Percentiles rank a stretch among this genome's conserved stretches.
phyloP scores from a whole-genome alignment of 306 rosid species.

The Medicago lupulina region DNA sequence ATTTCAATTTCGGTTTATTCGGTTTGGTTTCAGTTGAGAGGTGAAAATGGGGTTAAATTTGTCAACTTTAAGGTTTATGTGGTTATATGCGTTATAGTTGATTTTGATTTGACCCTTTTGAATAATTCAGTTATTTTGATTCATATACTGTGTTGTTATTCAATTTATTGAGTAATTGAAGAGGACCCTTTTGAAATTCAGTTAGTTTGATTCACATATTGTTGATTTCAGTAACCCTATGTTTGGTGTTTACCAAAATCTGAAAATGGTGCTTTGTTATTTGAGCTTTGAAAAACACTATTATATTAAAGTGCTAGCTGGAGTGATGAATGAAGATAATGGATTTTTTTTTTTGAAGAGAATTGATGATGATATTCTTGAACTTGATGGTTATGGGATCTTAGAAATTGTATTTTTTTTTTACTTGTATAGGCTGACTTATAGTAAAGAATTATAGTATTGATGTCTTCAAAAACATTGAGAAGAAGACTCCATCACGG shows the following conservation, averaged over 20 bases:
- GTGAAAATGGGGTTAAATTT: slow-evolving; percentile 10
- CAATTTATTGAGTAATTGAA: slow-evolving; percentile 8
- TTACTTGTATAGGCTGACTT: slow-evolving; percentile 45
- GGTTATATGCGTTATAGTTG: slow-evolving; percentile 3
- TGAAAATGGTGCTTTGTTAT: slow-evolving; percentile 24
- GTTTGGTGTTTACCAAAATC: slow-evolving; percentile 15
- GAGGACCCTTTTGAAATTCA: background rate
- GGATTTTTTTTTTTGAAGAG: slow-evolving; percentile 31
- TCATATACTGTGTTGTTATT: slow-evolving; percentile 13
- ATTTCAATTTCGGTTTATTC: slow-evolving; percentile 15
- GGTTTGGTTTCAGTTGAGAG: slow-evolving; percentile 7
- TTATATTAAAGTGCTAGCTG: too few species aligned
- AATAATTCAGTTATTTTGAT: slow-evolving; percentile 25
- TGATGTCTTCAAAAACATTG: slow-evolving; percentile 73
- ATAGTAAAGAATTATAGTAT: slow-evolving; percentile 5
- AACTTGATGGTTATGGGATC: slow-evolving; percentile 37
- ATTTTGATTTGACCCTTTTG: slow-evolving; percentile 6
- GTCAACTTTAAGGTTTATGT: slow-evolving; percentile 43
- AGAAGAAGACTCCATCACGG: slow-evolving; percentile 91
- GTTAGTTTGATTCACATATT: background rate
- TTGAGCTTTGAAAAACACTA: too few species aligned
- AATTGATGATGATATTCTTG: slow-evolving; percentile 17
- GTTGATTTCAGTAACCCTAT: background rate
- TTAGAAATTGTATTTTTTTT: slow-evolving; percentile 20
- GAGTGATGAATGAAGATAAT: background rate